A percentile compares a stretch with the other conserved stretches of the same genome.
These are phyloP conservation scores for Apophysomyces trapeziformis DNA, from an alignment of 371 early-diverging fungal species.

Conservation along the genomic window DNA sequence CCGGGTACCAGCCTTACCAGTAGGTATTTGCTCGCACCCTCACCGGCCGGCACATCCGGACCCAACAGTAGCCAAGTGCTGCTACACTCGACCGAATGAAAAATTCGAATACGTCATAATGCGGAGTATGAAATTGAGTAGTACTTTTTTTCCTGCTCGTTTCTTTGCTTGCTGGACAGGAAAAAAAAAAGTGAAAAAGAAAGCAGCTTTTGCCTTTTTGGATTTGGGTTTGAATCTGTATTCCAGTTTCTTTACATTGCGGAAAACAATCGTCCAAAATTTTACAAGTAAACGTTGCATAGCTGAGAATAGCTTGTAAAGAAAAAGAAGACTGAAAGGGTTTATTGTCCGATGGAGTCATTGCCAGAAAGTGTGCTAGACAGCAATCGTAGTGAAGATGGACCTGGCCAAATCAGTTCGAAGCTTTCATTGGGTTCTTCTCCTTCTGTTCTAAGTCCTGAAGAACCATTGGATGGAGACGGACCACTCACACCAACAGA, in stretches of 20 bases:
- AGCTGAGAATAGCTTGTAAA: no score
- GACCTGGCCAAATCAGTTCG: conserved; percentile 39
- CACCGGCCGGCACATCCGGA: no score
- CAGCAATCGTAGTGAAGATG: conserved; percentile 18
- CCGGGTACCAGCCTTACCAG: background rate
- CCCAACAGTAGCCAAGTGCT: no score
- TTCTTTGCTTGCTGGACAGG: no score
- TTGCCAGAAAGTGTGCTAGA: conserved; percentile 1
- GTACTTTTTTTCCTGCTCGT: no score
- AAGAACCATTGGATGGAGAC: conserved; percentile 33
- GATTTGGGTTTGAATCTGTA: background rate
- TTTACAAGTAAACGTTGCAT: no score
- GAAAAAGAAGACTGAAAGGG: background rate
- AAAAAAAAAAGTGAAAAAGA: no score
- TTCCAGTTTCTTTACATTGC: background rate
- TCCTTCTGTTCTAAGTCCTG: conserved; percentile 47
- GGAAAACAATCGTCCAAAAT: background rate
- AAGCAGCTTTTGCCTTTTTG: background rate
- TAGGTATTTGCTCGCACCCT: background rate
- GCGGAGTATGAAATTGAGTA: no score
- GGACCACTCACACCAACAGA: conserved; percentile 25
- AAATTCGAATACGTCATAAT: no score
- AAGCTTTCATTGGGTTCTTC: conserved; percentile 51
- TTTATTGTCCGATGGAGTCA: background rate
- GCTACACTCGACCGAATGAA: no score